Evolutionary conservation across 352 stramenopile species (phyloP).

Genomic region (Phytopythium sindhum): DNA sequence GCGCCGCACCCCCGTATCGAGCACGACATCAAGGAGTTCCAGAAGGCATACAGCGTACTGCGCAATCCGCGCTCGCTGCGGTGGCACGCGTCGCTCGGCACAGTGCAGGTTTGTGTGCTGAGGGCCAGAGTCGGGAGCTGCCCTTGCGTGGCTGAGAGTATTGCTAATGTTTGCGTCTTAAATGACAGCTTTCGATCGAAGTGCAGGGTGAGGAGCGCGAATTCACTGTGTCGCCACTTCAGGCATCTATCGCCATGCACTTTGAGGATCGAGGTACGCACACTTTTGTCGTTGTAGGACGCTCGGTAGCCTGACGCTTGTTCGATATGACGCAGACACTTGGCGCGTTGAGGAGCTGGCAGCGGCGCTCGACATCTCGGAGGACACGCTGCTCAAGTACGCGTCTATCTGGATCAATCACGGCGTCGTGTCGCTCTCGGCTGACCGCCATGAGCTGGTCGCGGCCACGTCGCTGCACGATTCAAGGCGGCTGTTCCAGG

Average conservation of each 20-base stretch:
- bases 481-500: slow-evolving; percentile 16
- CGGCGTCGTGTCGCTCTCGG: slow-evolving; percentile 46
- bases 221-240: slow-evolving; percentile 90
- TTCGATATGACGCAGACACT: slow-evolving; percentile 18
- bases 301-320: neutral
- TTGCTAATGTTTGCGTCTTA: neutral
- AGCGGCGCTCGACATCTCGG: slow-evolving; percentile 52
- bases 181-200: slow-evolving; percentile 72
- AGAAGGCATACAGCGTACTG: slow-evolving; percentile 88
- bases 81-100: slow-evolving; percentile 93
- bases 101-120: slow-evolving; percentile 69
- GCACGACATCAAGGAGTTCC: slow-evolving; percentile 84
- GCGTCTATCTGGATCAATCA: slow-evolving; percentile 71
- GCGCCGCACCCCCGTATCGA: slow-evolving; percentile 84
- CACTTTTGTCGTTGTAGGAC: neutral
- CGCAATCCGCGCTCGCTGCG: slow-evolving; percentile 93
- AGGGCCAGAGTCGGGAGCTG: neutral
- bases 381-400: slow-evolving; percentile 57
- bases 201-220: slow-evolving; percentile 74
- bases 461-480: slow-evolving; percentile 46
- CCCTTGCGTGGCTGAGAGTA: slow-evolving; percentile 13
- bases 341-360: slow-evolving; percentile 67
- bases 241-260: slow-evolving; percentile 94
- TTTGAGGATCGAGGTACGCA: slow-evolving; percentile 90
- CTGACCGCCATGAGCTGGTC: slow-evolving; percentile 39